Conservation (phyloP, 1,284 basidiomycete species). For the Ceratobasidium sp. region DNA sequence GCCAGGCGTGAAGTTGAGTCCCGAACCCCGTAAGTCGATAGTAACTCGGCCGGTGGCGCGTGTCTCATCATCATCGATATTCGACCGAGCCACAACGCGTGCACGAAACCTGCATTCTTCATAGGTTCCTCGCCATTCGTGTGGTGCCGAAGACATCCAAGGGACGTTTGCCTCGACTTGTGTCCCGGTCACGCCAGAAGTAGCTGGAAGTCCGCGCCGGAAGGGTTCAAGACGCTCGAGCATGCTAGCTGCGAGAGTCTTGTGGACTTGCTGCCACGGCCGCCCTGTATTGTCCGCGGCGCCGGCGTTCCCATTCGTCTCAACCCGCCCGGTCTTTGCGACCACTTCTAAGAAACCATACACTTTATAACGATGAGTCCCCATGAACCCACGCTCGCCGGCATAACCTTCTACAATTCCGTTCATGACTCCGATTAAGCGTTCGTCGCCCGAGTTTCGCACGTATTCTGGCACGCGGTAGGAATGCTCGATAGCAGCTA, state of each 20-base stretch:
- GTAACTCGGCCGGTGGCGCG: conserved; percentile 41
- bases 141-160: conserved; percentile 39
- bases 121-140: conserved; percentile 45
- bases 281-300: conserved; percentile 40
- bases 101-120: conserved; percentile 46
- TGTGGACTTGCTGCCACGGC: conserved; percentile 44
- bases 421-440: conserved; percentile 41
- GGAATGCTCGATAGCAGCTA: conserved; percentile 42
- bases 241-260: conserved; percentile 45
- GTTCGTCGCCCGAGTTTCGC: conserved; percentile 38
- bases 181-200: background rate
- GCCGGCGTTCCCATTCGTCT: conserved; percentile 45
- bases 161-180: background rate
- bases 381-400: conserved; percentile 44
- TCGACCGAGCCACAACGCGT: conserved; percentile 27
- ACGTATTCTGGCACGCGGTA: conserved; percentile 40
- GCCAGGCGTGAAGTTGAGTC: conserved; percentile 43
- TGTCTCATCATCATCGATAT: conserved; percentile 37
- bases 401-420: conserved; percentile 45
- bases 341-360: conserved; percentile 44
- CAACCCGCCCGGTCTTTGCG: conserved; percentile 42
- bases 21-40: conserved; percentile 30
- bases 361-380: conserved; percentile 33
- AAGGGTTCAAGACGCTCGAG: conserved; percentile 43
- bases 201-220: conserved; percentile 26